Conservation (phyloP, 345 rosid genomes). For the Kernera saxatilis region DNA sequence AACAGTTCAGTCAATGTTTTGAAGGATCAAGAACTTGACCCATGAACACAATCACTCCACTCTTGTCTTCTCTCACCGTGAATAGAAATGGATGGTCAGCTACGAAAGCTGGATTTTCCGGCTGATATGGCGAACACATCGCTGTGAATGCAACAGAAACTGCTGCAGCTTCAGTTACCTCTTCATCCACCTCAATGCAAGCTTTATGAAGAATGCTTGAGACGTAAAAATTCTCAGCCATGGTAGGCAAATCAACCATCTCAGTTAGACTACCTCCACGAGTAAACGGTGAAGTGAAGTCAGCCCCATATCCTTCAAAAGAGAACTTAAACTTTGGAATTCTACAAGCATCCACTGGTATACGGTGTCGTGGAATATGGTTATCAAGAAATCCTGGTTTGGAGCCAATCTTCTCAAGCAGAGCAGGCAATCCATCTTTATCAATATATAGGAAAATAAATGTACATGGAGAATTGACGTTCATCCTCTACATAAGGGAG, state of each 20-base stretch:
- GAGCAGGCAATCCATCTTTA: conserved; percentile 43
- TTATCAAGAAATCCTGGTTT: conserved; percentile 40
- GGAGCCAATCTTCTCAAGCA: conserved; percentile 40
- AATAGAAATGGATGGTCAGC: conserved; percentile 68
- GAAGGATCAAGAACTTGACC: conserved; percentile 36
- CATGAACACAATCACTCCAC: conserved; percentile 49
- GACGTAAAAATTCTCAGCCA: conserved; percentile 31
- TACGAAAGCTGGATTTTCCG: conserved; percentile 34
- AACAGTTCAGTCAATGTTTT: conserved; percentile 1
- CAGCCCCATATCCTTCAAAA: conserved; percentile 46
- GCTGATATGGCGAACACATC: neutral
- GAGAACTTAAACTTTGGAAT: conserved; percentile 52
- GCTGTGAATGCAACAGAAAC: conserved; percentile 23
- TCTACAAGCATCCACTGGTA: conserved; percentile 33
- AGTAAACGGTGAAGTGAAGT: conserved; percentile 45
- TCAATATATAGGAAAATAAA: conserved; percentile 60
- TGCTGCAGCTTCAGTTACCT: conserved; percentile 64
- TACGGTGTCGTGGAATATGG: conserved; percentile 31
- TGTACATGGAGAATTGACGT: conserved; percentile 57
- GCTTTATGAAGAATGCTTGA: conserved; percentile 47
- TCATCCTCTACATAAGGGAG: conserved; percentile 62
- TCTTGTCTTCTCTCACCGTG: conserved; percentile 49
- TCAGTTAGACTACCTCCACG: conserved; percentile 43
- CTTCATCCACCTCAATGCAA: conserved; percentile 56
- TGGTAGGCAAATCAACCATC: conserved; percentile 41